These are phyloP conservation scores for Hymenoscyphus infarciens DNA, from an alignment of 2,329 filamentous ascomycete genomes.

Conservation along the genomic window DNA sequence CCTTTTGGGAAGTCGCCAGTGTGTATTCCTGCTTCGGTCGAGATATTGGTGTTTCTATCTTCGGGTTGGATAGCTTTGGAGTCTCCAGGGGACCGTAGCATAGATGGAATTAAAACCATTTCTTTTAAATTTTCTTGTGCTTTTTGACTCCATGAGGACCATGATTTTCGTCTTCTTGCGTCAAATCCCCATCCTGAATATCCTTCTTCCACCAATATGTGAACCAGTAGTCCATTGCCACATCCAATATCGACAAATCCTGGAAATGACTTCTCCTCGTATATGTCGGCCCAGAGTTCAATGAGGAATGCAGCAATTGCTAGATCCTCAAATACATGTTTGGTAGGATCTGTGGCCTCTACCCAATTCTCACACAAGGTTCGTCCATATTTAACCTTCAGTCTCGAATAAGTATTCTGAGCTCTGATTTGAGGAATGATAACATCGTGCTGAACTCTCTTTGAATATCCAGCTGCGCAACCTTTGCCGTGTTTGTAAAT, in stretches of 20 bases:
- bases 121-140: conserved; percentile 52
- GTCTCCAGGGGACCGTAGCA: conserved; percentile 21
- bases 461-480: conserved; percentile 63
- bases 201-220: conserved; percentile 76
- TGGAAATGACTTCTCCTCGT: conserved; percentile 59
- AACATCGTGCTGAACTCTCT: conserved; percentile 79
- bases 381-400: conserved; percentile 78
- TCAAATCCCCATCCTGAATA: conserved; percentile 90
- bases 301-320: conserved; percentile 89
- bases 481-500: conserved; percentile 73
- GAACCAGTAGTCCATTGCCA: conserved; percentile 86
- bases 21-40: conserved; percentile 43
- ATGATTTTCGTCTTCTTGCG: conserved; percentile 79
- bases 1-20: conserved; percentile 65
- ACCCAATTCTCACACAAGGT: conserved; percentile 72
- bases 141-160: conserved; percentile 63
- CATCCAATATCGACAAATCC: conserved; percentile 96
- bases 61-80: background rate
- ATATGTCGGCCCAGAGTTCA: conserved; percentile 87
- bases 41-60: conserved; percentile 15
- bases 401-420: conserved; percentile 75
- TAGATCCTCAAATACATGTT: conserved; percentile 94
- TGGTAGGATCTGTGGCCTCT: conserved; percentile 80
- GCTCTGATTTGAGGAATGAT: conserved; percentile 72
- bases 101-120: conserved; percentile 55